Evolutionary conservation across 148 eudicot genomes (phyloP), one percentile per base, ranked within the genome.

Genomic region (Camellia granthamiana): DNA sequence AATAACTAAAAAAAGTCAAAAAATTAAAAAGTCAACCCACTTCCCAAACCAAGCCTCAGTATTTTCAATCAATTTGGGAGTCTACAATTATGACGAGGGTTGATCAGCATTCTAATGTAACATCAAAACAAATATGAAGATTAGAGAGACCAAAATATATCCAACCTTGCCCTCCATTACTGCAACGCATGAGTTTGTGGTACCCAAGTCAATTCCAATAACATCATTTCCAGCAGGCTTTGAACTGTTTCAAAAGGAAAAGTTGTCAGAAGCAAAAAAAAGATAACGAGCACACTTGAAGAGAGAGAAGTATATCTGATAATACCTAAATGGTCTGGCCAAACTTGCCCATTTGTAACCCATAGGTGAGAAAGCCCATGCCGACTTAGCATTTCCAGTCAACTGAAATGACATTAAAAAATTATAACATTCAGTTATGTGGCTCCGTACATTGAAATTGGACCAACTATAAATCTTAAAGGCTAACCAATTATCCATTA

Each of bases 161-260:
- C 85, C 52, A 59, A 95, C 99, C 97, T 93, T 95, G 77, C 99
- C 99, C 79, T 95, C 99, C 99, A 95, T 95, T 16, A 95, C 91
- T 3, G 99, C 51, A 81, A 95, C 97, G 79, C 99, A 95, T 2
- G 99, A 95, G 80, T 95, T 95, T 7, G 97, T 95, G 61, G 99
- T 95, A 79, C 99, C 99, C 91, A 95, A 88, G 58, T 95, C 97
- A 56, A 95, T 95, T 74, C 99, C 99, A 74, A 95, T 92, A n/a
- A 95, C 97, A 73, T 95, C 99, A 84, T 87, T 91, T 18, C 94
- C 97, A 80, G 84, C 86, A 43, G 97, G 97, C 72, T 87, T 85
- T 46, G 97, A 23, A 77, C 97, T 95, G 85, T 60, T 88, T 13
- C 68, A 70, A 11, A 49, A 74, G 16, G 66, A 13, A 79, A 62